Conservation (phyloP, 306 rosid species). For the Acacia crassicarpa region DNA sequence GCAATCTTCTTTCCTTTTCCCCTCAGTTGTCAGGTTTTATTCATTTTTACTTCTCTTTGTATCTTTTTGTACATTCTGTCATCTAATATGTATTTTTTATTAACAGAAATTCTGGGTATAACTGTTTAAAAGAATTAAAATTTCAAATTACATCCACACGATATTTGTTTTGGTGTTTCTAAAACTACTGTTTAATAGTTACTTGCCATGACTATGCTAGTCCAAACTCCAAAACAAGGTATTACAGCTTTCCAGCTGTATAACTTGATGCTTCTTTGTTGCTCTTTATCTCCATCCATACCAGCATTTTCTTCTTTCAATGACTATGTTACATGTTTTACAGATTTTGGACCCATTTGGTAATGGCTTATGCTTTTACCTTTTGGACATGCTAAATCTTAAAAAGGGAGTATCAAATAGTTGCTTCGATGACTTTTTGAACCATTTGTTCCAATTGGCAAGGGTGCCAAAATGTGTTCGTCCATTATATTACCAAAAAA, state of each 20-base stretch:
- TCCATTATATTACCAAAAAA: no score
- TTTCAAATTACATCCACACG: not conserved
- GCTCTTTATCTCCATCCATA: not conserved
- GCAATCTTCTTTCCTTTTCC: not conserved
- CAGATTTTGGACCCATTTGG: slow-evolving; percentile 99
- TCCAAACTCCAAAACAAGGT: not conserved
- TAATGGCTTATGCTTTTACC: slow-evolving; percentile 95
- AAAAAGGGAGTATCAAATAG: slow-evolving; percentile 75
- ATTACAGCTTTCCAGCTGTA: not conserved
- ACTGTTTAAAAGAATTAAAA: not conserved
- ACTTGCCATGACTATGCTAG: not conserved
- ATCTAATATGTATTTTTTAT: slow-evolving; percentile 13
- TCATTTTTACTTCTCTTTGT: not conserved
- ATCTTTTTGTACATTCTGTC: not conserved
- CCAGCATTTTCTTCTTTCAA: slow-evolving; percentile 21
- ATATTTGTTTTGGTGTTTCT: not conserved
- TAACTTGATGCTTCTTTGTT: not conserved
- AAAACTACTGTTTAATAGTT: not conserved
- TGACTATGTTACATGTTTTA: slow-evolving; percentile 33
- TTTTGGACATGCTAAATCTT: slow-evolving; percentile 88
- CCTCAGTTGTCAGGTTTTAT: not conserved
- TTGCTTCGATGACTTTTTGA: slow-evolving; percentile 88
- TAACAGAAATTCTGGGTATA: slow-evolving; percentile 4
- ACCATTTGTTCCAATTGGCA: no score
- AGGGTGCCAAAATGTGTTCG: no score